Evolutionary conservation across 1,284 basidiomycete genomes (phyloP).

Genomic region (Lentinula novae-zelandiae): DNA sequence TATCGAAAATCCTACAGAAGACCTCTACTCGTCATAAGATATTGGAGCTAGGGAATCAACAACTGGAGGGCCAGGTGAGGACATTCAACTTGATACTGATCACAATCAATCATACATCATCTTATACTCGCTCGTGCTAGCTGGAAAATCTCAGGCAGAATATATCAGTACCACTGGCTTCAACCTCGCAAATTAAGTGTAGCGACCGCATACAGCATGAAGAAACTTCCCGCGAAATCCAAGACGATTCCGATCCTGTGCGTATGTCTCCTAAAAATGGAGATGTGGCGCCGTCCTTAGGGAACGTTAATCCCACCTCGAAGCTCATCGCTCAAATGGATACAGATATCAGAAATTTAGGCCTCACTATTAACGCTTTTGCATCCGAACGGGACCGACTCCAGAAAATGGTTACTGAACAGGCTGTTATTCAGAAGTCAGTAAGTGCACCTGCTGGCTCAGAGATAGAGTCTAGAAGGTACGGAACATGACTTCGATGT

Average conservation of each 20-base stretch:
- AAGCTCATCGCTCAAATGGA: slow-evolving; percentile 16
- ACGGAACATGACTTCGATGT: background rate
- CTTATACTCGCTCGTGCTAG: background rate
- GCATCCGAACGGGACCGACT: slow-evolving; percentile 20
- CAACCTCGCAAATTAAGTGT: background rate
- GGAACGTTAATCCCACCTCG: background rate
- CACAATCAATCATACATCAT: background rate
- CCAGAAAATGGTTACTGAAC: slow-evolving; percentile 1
- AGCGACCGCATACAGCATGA: background rate
- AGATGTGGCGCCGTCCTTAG: background rate
- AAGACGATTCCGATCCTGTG: background rate
- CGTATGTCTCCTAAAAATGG: background rate
- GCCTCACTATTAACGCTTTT: slow-evolving; percentile 22
- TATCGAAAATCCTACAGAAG: background rate
- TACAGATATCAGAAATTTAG: slow-evolving; percentile 20
- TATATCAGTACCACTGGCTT: background rate
- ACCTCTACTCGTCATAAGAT: slow-evolving; percentile 20
- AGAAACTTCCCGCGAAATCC: background rate
- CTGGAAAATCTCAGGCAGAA: background rate
- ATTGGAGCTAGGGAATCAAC: slow-evolving; percentile 39
- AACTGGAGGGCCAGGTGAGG: slow-evolving; percentile 35
- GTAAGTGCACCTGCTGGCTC: background rate
- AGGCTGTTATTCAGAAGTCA: background rate
- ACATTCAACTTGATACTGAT: background rate
- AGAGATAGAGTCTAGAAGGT: background rate